Conservation (phyloP, 257 asterid species). For the Dorcoceras hygrometricum region DNA sequence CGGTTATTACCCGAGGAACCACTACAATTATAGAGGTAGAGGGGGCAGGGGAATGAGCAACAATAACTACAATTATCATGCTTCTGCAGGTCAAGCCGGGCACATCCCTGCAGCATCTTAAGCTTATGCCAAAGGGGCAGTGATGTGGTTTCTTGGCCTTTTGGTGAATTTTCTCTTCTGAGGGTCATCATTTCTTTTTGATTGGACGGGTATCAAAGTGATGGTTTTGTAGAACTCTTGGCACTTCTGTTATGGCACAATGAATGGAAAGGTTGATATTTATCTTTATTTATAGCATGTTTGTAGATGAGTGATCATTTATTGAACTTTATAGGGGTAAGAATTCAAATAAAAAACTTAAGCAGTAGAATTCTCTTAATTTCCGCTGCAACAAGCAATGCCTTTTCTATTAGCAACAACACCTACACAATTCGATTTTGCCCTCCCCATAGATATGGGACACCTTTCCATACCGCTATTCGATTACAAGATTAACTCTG, state of each 20-base stretch:
- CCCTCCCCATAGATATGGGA: too few relatives aligned
- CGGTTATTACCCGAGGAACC: slow-evolving; percentile 49
- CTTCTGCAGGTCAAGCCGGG: slow-evolving; percentile 32
- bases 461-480: too few relatives aligned
- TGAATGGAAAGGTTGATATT: not conserved
- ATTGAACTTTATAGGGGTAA: too few relatives aligned
- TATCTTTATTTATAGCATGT: not conserved
- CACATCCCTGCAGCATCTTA: slow-evolving; percentile 44
- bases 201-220: not conserved
- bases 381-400: too few relatives aligned
- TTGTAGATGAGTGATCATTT: not conserved
- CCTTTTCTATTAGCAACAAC: too few relatives aligned
- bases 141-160: slow-evolving; percentile 1
- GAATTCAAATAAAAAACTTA: too few relatives aligned
- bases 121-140: slow-evolving; percentile 18
- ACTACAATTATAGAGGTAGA: slow-evolving; percentile 55
- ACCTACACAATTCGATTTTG: too few relatives aligned
- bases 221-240: not conserved
- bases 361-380: too few relatives aligned
- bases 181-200: slow-evolving; percentile 19
- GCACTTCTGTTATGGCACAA: not conserved
- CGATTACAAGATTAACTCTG: not conserved
- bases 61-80: slow-evolving; percentile 34
- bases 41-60: slow-evolving; percentile 73
- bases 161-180: slow-evolving; percentile 19